phyloP scores from a whole-genome alignment of 1,284 basidiomycete genomes.

The Pseudozyma hubeiensis region DNA sequence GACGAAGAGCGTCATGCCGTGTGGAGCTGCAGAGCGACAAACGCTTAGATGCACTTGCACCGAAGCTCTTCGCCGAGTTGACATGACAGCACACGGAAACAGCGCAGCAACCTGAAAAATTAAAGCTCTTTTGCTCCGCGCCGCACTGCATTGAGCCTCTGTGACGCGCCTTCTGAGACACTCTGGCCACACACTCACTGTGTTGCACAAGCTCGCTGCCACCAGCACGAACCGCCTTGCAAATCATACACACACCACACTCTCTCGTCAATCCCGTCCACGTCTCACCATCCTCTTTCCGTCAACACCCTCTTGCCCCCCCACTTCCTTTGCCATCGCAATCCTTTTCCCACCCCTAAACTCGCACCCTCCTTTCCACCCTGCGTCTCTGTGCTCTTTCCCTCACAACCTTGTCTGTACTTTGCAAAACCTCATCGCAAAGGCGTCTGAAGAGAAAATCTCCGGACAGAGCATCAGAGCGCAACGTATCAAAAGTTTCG shows the following conservation, averaged over 20 bases:
- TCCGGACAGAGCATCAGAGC: too few species aligned
- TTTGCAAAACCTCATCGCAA: too few species aligned
- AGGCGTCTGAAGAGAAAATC: too few species aligned
- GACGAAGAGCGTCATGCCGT: not conserved
- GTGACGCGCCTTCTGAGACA: conserved; percentile 7
- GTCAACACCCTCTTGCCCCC: not conserved
- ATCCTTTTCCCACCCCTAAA: too few species aligned
- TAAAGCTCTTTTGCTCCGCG: conserved; percentile 1
- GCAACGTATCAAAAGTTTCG: too few species aligned
- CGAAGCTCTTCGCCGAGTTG: not conserved
- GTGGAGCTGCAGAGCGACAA: not conserved
- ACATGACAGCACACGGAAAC: not conserved
- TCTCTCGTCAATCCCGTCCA: not conserved
- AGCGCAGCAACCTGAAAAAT: not conserved
- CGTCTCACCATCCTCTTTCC: not conserved
- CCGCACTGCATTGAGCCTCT: not conserved
- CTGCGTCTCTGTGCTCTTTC: not conserved
- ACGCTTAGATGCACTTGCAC: conserved; percentile 1
- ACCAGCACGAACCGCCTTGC: not conserved
- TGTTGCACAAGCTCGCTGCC: not conserved
- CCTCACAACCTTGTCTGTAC: too few species aligned
- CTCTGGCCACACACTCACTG: conserved; percentile 1
- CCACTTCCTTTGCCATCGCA: not conserved
- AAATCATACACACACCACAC: not conserved
- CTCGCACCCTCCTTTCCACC: not conserved